Conservation (phyloP, 208 protist genomes). For the Wallacemonas collosoma region DNA sequence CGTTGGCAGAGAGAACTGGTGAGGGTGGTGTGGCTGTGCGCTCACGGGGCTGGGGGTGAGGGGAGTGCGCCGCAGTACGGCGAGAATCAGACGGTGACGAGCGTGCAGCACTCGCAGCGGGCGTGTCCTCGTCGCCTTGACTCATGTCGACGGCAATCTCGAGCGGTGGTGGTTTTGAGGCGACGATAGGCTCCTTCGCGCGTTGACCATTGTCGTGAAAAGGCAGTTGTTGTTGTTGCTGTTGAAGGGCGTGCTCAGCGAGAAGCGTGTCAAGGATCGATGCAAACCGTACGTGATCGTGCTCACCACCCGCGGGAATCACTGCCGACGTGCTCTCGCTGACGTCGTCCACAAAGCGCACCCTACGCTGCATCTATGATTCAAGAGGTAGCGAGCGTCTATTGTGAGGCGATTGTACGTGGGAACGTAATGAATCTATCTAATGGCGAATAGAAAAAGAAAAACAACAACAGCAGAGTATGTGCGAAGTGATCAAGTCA, state of each 20-base stretch:
- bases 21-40: conserved; percentile 5
- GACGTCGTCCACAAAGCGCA: neutral
- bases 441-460: neutral
- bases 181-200: neutral
- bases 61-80: too few species aligned
- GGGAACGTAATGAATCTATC: neutral
- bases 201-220: neutral
- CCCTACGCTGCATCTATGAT: neutral
- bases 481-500: too few species aligned
- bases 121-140: neutral
- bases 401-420: neutral
- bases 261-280: conserved; percentile 16
- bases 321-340: neutral
- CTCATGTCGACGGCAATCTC: conserved; percentile 6
- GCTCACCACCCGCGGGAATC: neutral
- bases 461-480: too few species aligned
- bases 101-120: too few species aligned
- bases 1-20: neutral
- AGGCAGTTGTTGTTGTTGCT: conserved; percentile 10
- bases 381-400: too few species aligned
- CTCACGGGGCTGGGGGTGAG: neutral
- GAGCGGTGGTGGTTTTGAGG: neutral
- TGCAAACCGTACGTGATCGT: neutral
- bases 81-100: too few species aligned
- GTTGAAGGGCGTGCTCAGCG: conserved; percentile 8